Conservation (phyloP, 2,329 filamentous ascomycete genomes). For the Alternaria hordeiaustralica region DNA sequence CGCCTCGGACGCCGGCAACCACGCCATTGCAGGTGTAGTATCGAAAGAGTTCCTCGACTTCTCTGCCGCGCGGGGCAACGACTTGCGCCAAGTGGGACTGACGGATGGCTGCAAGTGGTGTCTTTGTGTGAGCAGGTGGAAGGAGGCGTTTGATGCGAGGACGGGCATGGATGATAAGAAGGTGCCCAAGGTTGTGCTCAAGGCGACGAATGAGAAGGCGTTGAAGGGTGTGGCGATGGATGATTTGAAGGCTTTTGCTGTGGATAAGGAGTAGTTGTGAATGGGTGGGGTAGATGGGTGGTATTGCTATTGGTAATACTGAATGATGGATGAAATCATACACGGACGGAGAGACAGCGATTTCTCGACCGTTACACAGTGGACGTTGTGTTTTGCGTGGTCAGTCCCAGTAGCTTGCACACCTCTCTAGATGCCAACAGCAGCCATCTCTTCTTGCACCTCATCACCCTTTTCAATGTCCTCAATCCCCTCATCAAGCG, state of each 20-base stretch:
- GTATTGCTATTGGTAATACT: too few species aligned
- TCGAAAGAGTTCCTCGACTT: slow-evolving; percentile 69
- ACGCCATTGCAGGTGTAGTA: slow-evolving; percentile 64
- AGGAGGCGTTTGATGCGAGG: slow-evolving; percentile 64
- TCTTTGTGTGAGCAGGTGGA: slow-evolving; percentile 65
- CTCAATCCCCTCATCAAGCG: not conserved
- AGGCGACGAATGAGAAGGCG: slow-evolving; percentile 61
- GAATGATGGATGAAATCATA: not conserved
- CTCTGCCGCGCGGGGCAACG: slow-evolving; percentile 64
- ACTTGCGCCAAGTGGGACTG: slow-evolving; percentile 62
- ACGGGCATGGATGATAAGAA: slow-evolving; percentile 55
- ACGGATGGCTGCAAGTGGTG: slow-evolving; percentile 68
- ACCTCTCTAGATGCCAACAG: not conserved
- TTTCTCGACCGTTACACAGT: not conserved
- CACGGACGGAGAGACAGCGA: too few species aligned
- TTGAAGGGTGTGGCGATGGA: slow-evolving; percentile 57
- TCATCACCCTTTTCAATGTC: not conserved
- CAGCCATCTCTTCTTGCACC: not conserved
- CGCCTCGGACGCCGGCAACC: slow-evolving; percentile 63
- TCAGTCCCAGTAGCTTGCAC: not conserved
- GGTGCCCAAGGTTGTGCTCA: slow-evolving; percentile 58
- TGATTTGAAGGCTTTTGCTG: slow-evolving; percentile 59
- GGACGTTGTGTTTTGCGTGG: too few species aligned
- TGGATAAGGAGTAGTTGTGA: slow-evolving; percentile 40
- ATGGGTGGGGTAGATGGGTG: not conserved